Percentiles rank a stretch among this genome's conserved stretches.
phyloP scores from a whole-genome alignment of 768 basidiomycete genomes.

The Collybia nuda region DNA sequence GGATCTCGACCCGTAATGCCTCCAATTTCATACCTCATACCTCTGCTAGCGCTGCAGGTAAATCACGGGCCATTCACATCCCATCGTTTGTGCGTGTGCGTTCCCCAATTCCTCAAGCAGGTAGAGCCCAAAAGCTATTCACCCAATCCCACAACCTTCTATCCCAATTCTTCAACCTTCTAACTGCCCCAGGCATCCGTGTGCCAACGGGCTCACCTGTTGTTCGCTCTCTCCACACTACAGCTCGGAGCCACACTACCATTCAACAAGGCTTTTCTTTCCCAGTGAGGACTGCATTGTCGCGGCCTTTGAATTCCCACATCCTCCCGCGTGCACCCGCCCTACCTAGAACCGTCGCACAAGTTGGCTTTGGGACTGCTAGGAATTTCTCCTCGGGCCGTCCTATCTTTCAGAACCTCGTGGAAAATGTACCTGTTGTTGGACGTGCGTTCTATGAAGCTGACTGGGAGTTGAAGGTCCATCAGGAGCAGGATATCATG shows the following conservation, averaged over 20 bases:
- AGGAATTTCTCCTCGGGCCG: slow-evolving; percentile 74
- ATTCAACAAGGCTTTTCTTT: slow-evolving; percentile 61
- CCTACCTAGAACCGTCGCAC: slow-evolving; percentile 49
- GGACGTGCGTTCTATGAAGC: slow-evolving; percentile 73
- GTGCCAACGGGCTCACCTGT: slow-evolving; percentile 24
- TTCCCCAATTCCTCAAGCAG: slow-evolving; percentile 25
- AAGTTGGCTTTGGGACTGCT: slow-evolving; percentile 76
- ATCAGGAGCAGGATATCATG: slow-evolving; percentile 38
- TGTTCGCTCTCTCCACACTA: slow-evolving; percentile 23
- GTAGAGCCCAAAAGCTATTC: slow-evolving; percentile 44
- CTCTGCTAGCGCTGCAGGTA: slow-evolving; percentile 17
- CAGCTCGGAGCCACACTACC: slow-evolving; percentile 32
- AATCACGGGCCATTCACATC: slow-evolving; percentile 46
- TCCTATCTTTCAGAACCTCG: slow-evolving; percentile 78
- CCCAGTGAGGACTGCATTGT: slow-evolving; percentile 50
- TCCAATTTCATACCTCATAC: slow-evolving; percentile 28
- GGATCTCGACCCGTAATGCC: slow-evolving; percentile 39
- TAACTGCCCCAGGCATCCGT: slow-evolving; percentile 55
- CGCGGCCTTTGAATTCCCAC: slow-evolving; percentile 41
- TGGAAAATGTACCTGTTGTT: slow-evolving; percentile 78
- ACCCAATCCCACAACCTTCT: slow-evolving; percentile 55
- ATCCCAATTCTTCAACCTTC: slow-evolving; percentile 52
- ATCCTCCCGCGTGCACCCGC: slow-evolving; percentile 60
- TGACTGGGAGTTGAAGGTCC: slow-evolving; percentile 62
- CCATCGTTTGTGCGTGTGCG: slow-evolving; percentile 36